Evolutionary conservation across 257 asterid genomes (phyloP).

Genomic region (Lavandula angustifolia): DNA sequence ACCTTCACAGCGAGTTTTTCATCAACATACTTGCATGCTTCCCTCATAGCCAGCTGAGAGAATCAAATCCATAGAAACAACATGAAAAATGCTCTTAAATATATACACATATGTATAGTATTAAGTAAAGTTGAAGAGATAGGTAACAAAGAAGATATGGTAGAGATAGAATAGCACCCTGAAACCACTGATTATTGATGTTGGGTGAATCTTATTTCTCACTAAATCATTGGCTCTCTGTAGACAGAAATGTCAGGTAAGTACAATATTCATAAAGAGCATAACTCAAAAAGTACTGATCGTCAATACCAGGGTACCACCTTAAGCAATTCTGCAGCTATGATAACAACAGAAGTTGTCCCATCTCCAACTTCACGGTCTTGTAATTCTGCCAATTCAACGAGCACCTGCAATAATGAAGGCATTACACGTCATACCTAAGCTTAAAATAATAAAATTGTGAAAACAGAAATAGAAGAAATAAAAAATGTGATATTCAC

Average conservation of each 20-base stretch:
- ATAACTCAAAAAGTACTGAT: neutral
- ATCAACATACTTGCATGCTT: conserved; percentile 96
- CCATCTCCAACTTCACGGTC: conserved; percentile 99
- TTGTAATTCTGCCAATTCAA: conserved; percentile 97
- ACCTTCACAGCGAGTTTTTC: conserved; percentile 91
- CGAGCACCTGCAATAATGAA: conserved; percentile 65
- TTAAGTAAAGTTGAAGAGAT: neutral
- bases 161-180: conserved; percentile 51
- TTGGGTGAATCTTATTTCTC: conserved; percentile 92
- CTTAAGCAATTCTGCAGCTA: conserved; percentile 98
- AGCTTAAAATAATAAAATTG: neutral
- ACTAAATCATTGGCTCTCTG: conserved; percentile 98
- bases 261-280: conserved; percentile 5
- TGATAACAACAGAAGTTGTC: conserved; percentile 91
- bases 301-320: conserved; percentile 36
- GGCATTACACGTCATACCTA: neutral
- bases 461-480: neutral
- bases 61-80: conserved; percentile 18
- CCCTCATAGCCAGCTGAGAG: conserved; percentile 96
- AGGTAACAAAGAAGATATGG: neutral
- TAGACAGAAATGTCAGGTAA: conserved; percentile 34
- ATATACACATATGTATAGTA: neutral
- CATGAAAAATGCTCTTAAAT: neutral
- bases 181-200: conserved; percentile 93
- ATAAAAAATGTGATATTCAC: conserved; percentile 34